Percentiles rank a stretch among this genome's conserved stretches.
phyloP scores from a whole-genome alignment of 192 early-diverging fungal species.

The Podila epicladia region DNA sequence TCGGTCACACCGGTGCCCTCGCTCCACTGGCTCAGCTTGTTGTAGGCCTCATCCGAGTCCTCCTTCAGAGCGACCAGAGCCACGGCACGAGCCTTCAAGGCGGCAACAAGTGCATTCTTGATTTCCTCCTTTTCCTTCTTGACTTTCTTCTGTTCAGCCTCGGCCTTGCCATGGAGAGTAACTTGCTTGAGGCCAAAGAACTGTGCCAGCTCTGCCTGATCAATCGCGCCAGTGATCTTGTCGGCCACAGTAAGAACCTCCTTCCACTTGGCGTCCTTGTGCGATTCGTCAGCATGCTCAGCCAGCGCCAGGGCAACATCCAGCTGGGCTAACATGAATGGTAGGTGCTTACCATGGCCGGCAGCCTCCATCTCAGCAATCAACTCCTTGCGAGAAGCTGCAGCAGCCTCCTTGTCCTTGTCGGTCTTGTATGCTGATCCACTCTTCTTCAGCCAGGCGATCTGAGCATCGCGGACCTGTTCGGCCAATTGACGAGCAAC shows the following conservation, averaged over 20 bases:
- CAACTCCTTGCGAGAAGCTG: slow-evolving; percentile 61
- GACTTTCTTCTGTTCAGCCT: slow-evolving; percentile 64
- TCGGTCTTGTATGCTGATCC: slow-evolving; percentile 47
- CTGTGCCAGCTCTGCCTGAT: slow-evolving; percentile 68
- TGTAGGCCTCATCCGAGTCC: slow-evolving; percentile 62
- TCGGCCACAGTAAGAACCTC: slow-evolving; percentile 64
- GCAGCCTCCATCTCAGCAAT: slow-evolving; percentile 67
- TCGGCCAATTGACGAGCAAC: slow-evolving; percentile 66
- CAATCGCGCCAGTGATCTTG: slow-evolving; percentile 65
- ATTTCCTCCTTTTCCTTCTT: slow-evolving; percentile 80
- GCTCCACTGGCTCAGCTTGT: slow-evolving; percentile 70
- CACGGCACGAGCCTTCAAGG: slow-evolving; percentile 70
- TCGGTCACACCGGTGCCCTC: slow-evolving; percentile 63
- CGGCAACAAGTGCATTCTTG: slow-evolving; percentile 71
- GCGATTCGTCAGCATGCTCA: slow-evolving; percentile 54
- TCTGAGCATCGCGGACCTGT: slow-evolving; percentile 79
- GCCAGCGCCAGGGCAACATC: slow-evolving; percentile 65
- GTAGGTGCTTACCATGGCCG: slow-evolving; percentile 67
- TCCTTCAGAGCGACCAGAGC: slow-evolving; percentile 58
- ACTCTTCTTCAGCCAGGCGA: slow-evolving; percentile 85
- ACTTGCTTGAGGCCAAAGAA: slow-evolving; percentile 72
- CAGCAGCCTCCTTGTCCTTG: slow-evolving; percentile 59
- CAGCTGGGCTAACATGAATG: slow-evolving; percentile 62
- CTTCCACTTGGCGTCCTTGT: slow-evolving; percentile 58
- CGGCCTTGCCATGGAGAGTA: slow-evolving; percentile 38